Evolutionary conservation across 306 rosid species (phyloP).

Genomic region (Phaseolus lunatus): DNA sequence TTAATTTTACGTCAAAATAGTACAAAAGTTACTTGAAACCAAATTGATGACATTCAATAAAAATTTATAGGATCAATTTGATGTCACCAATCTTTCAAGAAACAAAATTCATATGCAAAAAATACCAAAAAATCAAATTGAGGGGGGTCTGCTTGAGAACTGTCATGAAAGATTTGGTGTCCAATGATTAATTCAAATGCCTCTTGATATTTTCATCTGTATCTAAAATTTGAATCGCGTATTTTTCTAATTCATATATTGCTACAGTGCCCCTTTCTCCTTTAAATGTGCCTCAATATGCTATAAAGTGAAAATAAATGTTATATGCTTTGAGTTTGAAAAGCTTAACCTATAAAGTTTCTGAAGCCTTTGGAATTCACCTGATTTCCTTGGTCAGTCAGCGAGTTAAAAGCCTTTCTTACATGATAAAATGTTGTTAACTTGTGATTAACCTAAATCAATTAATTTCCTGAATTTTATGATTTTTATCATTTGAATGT

Average conservation of each 20-base stretch:
- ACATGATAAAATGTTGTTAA: background rate
- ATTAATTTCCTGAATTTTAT: background rate
- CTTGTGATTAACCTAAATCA: background rate
- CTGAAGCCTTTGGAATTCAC: background rate
- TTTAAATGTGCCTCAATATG: background rate
- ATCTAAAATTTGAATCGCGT: constrained; percentile 25
- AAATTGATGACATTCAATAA: background rate
- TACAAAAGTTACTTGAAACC: background rate
- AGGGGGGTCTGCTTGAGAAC: constrained; percentile 21
- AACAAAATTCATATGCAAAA: background rate
- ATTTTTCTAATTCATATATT: background rate
- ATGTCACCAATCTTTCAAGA: background rate
- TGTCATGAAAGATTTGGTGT: background rate
- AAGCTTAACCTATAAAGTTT: background rate
- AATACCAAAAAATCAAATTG: background rate
- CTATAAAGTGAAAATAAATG: background rate
- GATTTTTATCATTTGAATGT: constrained; percentile 8
- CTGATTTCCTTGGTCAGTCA: constrained; percentile 7
- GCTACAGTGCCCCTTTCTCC: background rate
- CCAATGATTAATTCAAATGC: too few relatives aligned
- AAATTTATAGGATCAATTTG: too few relatives aligned
- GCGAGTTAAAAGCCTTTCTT: constrained; percentile 15
- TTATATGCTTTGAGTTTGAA: background rate
- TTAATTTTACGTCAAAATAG: background rate
- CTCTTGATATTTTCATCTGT: background rate